Percentiles rank a stretch among this genome's conserved stretches.
These are phyloP conservation scores for Morella rubra DNA, from an alignment of 306 rosid genomes.

Conservation along the genomic window DNA sequence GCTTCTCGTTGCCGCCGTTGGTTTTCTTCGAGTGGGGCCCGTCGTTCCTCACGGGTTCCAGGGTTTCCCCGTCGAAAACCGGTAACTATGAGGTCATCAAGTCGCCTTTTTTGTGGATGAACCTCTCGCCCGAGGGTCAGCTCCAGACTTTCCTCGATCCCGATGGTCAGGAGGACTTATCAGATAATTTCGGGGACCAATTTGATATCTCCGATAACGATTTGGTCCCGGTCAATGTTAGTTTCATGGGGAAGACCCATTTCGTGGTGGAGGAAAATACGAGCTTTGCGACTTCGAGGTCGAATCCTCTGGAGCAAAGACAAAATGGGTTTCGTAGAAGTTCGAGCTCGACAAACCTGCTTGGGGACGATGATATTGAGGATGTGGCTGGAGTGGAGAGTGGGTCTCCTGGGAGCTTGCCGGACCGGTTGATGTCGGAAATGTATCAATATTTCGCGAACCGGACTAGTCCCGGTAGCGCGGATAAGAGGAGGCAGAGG, in stretches of 20 bases:
- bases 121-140: conserved; percentile 66
- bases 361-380: conserved; percentile 48
- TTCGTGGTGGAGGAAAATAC: conserved; percentile 74
- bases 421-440: conserved; percentile 68
- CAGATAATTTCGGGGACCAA: conserved; percentile 10
- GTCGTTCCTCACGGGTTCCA: conserved; percentile 53
- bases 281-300: conserved; percentile 25
- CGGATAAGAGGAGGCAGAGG: conserved; percentile 73
- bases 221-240: conserved; percentile 56
- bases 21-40: conserved; percentile 88
- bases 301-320: conserved; percentile 25
- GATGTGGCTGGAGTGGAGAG: conserved; percentile 40
- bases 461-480: conserved; percentile 70
- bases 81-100: conserved; percentile 57
- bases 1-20: conserved; percentile 53
- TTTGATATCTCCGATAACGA: conserved; percentile 36
- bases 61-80: conserved; percentile 63
- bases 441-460: conserved; percentile 92
- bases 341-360: conserved; percentile 37
- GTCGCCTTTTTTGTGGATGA: conserved; percentile 65
- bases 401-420: conserved; percentile 76
- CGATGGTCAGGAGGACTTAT: conserved; percentile 49
- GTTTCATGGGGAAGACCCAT: conserved; percentile 77
- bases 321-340: conserved; percentile 40
- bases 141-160: conserved; percentile 52